These are phyloP conservation scores for Immersiporthe knoxdaviesiana DNA, from an alignment of 2,329 filamentous ascomycete species.

Conservation along the genomic window DNA sequence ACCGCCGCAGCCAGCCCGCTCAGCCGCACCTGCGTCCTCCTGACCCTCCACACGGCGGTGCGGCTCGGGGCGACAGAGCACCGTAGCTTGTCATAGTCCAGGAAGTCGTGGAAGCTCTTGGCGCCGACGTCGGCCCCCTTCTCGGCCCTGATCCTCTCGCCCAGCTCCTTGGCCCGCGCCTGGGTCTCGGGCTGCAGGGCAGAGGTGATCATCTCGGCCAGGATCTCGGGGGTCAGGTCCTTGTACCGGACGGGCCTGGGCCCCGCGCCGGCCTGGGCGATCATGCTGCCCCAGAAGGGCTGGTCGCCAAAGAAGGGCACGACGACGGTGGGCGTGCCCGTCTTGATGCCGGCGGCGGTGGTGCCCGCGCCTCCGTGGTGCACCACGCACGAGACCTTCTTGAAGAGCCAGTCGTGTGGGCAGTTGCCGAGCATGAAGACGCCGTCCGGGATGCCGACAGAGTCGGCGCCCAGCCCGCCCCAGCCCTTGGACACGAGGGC, in stretches of 20 bases:
- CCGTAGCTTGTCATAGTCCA: constrained; percentile 67
- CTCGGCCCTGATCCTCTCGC: constrained; percentile 68
- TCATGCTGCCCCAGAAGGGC: constrained; percentile 81
- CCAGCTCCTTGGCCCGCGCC: constrained; percentile 60
- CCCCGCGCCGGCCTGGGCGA: constrained; percentile 72
- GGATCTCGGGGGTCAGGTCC: constrained; percentile 65
- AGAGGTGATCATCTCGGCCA: constrained; percentile 65
- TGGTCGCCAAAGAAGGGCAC: constrained; percentile 89
- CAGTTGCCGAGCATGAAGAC: constrained; percentile 85
- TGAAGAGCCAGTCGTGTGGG: constrained; percentile 88
- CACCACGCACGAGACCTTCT: constrained; percentile 78
- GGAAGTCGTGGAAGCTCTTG: constrained; percentile 70
- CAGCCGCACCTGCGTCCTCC: constrained; percentile 66
- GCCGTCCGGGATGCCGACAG: constrained; percentile 69
- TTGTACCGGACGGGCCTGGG: constrained; percentile 72
- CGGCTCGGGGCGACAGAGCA: constrained; percentile 71
- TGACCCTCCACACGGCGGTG: constrained; percentile 75
- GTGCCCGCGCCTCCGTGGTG: constrained; percentile 90
- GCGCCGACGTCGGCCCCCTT: constrained; percentile 61
- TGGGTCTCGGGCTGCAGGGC: constrained; percentile 64
- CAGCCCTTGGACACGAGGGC: constrained; percentile 86
- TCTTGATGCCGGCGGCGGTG: constrained; percentile 81
- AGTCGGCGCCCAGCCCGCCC: constrained; percentile 79
- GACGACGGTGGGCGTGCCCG: constrained; percentile 78
- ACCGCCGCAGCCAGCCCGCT: constrained; percentile 74